phyloP scores from a whole-genome alignment of 2,329 filamentous ascomycete genomes.

The Penicillium sp. region DNA sequence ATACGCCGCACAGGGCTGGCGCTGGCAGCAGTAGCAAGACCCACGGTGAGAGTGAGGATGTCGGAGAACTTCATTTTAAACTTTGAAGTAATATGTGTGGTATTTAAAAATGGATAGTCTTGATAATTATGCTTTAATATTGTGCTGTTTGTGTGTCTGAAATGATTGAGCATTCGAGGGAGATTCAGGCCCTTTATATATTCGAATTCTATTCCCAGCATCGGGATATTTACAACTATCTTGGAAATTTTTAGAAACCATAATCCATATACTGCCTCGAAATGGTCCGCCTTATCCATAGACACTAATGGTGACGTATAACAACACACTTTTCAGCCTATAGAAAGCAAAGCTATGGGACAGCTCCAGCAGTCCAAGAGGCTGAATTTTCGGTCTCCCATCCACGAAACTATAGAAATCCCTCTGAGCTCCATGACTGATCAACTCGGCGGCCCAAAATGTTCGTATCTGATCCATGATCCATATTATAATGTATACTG shows the following conservation, averaged over 20 bases:
- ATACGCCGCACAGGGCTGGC: constrained; percentile 15
- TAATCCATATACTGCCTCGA: background rate
- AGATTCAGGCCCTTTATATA: constrained; percentile 8
- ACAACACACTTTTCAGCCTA: background rate
- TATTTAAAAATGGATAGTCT: background rate
- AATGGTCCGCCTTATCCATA: background rate
- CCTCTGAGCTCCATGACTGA: background rate
- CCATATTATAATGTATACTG: background rate
- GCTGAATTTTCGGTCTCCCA: background rate
- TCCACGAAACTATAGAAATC: background rate
- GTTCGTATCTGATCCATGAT: background rate
- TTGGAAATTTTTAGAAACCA: background rate
- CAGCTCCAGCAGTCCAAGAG: background rate
- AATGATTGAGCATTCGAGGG: background rate
- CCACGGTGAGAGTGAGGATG: constrained; percentile 15
- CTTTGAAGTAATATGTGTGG: background rate
- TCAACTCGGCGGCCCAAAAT: background rate
- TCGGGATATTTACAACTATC: background rate
- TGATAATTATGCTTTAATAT: background rate
- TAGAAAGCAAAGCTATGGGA: background rate
- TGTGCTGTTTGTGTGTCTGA: constrained; percentile 10
- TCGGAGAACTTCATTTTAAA: constrained; percentile 24
- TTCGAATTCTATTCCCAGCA: background rate
- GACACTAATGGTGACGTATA: constrained; percentile 12
- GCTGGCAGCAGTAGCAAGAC: constrained; percentile 15